Evolutionary conservation across 1,284 basidiomycete genomes (phyloP).

Genomic region (Chondrostereum purpureum): DNA sequence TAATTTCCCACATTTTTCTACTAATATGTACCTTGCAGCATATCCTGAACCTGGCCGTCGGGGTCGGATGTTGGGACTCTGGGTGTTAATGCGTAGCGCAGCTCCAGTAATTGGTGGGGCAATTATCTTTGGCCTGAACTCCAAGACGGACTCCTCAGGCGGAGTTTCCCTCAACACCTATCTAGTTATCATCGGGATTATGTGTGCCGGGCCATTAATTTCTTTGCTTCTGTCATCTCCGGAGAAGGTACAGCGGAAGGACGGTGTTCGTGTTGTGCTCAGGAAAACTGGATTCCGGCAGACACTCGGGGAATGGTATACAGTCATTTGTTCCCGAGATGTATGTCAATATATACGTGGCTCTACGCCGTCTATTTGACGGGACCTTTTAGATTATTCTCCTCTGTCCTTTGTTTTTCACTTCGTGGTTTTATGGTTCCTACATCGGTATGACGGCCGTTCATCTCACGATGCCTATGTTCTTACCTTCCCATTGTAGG

Average conservation of each 20-base stretch:
- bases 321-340: conserved; percentile 21
- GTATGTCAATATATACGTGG: conserved; percentile 12
- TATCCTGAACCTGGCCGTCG: conserved; percentile 26
- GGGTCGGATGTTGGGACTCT: conserved; percentile 26
- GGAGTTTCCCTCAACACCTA: conserved; percentile 26
- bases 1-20: not conserved
- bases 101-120: conserved; percentile 28
- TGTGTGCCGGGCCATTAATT: conserved; percentile 28
- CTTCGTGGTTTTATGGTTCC: conserved; percentile 27
- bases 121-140: conserved; percentile 27
- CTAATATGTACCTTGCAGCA: conserved; percentile 13
- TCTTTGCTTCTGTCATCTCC: conserved; percentile 24
- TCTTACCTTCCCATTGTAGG: too few relatives aligned
- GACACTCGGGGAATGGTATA: conserved; percentile 22
- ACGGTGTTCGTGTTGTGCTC: conserved; percentile 23
- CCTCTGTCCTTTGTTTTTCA: conserved; percentile 26
- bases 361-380: too few relatives aligned
- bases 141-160: conserved; percentile 21
- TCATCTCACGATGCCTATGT: too few relatives aligned
- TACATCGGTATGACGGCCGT: conserved; percentile 25
- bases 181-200: conserved; percentile 27
- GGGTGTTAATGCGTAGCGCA: conserved; percentile 28
- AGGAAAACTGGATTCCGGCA: conserved; percentile 22
- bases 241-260: conserved; percentile 24
- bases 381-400: conserved; percentile 23